These are phyloP conservation scores for Echeveria elegans DNA, from an alignment of 164 flowering plant genomes.

Conservation along the genomic window DNA sequence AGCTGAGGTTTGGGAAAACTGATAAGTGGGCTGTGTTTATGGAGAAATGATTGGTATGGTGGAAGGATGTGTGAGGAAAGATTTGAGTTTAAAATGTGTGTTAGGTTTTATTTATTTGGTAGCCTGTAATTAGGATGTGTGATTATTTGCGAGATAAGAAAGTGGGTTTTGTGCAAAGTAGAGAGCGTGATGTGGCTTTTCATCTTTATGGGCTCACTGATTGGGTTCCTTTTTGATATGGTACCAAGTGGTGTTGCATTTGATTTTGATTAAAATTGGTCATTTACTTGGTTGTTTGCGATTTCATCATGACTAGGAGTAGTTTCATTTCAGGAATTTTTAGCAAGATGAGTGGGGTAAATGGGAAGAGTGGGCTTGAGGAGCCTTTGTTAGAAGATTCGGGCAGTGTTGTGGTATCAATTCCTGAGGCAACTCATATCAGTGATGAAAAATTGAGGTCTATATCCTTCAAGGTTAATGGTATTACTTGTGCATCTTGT, in stretches of 20 bases:
- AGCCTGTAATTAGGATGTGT: not conserved
- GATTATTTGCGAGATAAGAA: not conserved
- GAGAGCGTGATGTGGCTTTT: not conserved
- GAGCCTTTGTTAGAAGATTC: constrained; percentile 43
- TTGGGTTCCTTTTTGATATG: not conserved
- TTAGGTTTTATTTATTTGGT: not conserved
- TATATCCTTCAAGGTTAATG: constrained; percentile 38
- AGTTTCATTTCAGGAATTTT: not conserved
- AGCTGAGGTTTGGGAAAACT: not conserved
- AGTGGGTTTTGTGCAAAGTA: not conserved
- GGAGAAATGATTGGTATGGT: not conserved
- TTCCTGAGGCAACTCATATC: constrained; percentile 14
- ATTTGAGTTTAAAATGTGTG: too few relatives aligned
- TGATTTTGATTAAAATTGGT: not conserved
- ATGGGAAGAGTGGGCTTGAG: constrained; percentile 46
- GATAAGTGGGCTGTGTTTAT: not conserved
- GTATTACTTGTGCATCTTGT: constrained; percentile 71
- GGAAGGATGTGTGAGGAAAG: not conserved
- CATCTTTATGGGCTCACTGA: not conserved
- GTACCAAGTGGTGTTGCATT: not conserved
- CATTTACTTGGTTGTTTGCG: not conserved
- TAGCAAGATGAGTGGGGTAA: constrained; percentile 24
- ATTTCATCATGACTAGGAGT: not conserved
- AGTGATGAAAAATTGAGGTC: constrained; percentile 27
- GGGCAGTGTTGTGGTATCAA: constrained; percentile 22